Conservation (phyloP, 805 yeast species). For the Kuraishia cidri region DNA sequence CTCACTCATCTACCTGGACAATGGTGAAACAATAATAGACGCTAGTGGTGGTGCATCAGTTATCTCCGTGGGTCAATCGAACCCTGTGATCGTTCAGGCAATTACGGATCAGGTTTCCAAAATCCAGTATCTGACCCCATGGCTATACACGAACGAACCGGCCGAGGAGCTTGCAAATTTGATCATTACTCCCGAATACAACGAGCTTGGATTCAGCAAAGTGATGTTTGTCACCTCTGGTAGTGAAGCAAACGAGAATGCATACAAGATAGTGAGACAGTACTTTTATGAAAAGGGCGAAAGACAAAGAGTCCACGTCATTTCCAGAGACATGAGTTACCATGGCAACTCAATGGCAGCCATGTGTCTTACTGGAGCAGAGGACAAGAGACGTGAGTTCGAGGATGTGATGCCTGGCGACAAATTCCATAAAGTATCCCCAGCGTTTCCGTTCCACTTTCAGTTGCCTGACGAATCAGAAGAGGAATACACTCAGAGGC, state of each 20-base stretch:
- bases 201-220: constrained; percentile 5
- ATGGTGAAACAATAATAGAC: constrained; percentile 8
- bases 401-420: constrained; percentile 4
- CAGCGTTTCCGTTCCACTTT: constrained; percentile 9
- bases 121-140: constrained; percentile 6
- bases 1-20: constrained; percentile 5
- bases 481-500: constrained; percentile 8
- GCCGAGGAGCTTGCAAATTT: constrained; percentile 7
- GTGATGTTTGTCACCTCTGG: constrained; percentile 12
- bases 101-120: constrained; percentile 5
- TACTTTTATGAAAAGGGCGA: constrained; percentile 11
- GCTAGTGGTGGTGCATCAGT: constrained; percentile 15
- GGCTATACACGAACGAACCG: constrained; percentile 6
- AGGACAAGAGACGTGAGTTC: constrained; percentile 7
- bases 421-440: constrained; percentile 11
- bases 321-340: constrained; percentile 13
- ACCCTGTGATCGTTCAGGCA: constrained; percentile 6
- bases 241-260: constrained; percentile 27
- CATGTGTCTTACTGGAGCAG: constrained; percentile 10
- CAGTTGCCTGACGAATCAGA: constrained; percentile 5
- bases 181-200: constrained; percentile 5
- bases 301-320: constrained; percentile 9
- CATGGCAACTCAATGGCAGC: constrained; percentile 14
- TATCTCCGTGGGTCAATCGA: constrained; percentile 9
- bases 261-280: constrained; percentile 21